phyloP scores from a whole-genome alignment of 2,329 filamentous ascomycete species.

The Blumeriella jaapii region DNA sequence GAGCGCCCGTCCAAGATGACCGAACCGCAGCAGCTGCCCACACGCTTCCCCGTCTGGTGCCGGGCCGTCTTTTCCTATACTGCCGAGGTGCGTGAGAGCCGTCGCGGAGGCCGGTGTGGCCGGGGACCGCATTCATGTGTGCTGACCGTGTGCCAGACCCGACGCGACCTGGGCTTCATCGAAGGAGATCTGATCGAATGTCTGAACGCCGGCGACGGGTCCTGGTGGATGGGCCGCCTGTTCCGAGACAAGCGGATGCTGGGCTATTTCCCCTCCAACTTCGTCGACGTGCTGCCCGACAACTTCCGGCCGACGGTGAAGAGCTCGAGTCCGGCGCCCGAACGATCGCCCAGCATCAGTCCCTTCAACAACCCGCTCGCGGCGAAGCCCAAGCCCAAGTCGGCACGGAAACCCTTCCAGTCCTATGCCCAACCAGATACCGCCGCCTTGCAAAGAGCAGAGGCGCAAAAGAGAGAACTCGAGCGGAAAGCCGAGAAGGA shows the following conservation, averaged over 20 bases:
- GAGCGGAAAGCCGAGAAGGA: constrained; percentile 30
- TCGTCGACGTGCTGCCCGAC: constrained; percentile 80
- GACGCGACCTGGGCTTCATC: constrained; percentile 90
- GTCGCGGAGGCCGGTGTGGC: constrained; percentile 4
- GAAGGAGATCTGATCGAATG: constrained; percentile 98
- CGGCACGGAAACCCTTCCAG: constrained; percentile 56
- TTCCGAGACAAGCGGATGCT: constrained; percentile 83
- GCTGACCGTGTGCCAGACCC: constrained; percentile 43
- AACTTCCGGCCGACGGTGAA: constrained; percentile 67
- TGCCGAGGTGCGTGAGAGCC: constrained; percentile 72
- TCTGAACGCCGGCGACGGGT: constrained; percentile 91
- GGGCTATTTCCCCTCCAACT: constrained; percentile 93
- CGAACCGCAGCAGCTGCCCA: constrained; percentile 52
- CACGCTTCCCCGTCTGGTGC: constrained; percentile 82
- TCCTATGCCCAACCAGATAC: constrained; percentile 56
- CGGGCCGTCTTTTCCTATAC: constrained; percentile 88
- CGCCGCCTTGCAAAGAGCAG: constrained; percentile 42
- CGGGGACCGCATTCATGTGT: constrained; percentile 1
- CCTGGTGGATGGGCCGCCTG: constrained; percentile 95
- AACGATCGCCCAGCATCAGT: constrained; percentile 25
- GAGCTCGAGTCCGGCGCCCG: constrained; percentile 40
- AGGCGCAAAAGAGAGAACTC: constrained; percentile 22
- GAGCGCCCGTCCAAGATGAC: constrained; percentile 33
- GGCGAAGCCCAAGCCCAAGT: constrained; percentile 37
- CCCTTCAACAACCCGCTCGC: constrained; percentile 23